Evolutionary conservation across 179 eudicot species (phyloP).

Genomic region (Amaranthus tricolor): DNA sequence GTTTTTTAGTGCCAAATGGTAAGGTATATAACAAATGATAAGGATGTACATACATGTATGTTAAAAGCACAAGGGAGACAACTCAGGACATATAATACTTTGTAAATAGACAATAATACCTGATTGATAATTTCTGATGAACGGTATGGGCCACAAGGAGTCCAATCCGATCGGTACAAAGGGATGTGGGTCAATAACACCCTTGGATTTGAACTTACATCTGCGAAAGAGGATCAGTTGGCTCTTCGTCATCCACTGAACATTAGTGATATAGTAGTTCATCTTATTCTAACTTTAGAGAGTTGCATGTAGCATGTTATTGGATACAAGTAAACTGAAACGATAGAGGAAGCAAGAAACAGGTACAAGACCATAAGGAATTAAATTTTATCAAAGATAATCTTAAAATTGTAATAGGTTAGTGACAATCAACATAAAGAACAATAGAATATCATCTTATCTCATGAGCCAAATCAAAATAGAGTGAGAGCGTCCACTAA

Average conservation of each 20-base stretch:
- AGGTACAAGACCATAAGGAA: no score
- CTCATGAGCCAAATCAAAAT: no score
- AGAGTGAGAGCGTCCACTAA: no score
- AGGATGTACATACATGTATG: not conserved
- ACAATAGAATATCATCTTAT: no score
- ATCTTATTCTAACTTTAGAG: not conserved
- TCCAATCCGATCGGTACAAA: constrained; percentile 72
- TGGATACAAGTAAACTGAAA: not conserved
- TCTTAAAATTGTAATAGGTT: no score
- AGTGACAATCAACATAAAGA: no score
- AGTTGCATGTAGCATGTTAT: not conserved
- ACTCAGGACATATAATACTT: not conserved
- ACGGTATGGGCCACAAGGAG: constrained; percentile 85
- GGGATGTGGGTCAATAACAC: constrained; percentile 91
- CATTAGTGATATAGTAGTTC: not conserved
- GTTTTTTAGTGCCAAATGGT: constrained; percentile 25
- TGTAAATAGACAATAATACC: constrained; percentile 35
- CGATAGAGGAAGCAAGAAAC: not conserved
- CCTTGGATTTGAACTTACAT: constrained; percentile 48
- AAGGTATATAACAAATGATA: constrained; percentile 4
- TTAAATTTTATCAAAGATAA: no score
- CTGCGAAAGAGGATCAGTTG: constrained; percentile 29
- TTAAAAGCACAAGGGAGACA: not conserved
- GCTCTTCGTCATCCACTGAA: not conserved
- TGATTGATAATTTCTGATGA: constrained; percentile 78